Conservation (phyloP, 805 yeast species). For the Zygosaccharomyces rouxii region DNA sequence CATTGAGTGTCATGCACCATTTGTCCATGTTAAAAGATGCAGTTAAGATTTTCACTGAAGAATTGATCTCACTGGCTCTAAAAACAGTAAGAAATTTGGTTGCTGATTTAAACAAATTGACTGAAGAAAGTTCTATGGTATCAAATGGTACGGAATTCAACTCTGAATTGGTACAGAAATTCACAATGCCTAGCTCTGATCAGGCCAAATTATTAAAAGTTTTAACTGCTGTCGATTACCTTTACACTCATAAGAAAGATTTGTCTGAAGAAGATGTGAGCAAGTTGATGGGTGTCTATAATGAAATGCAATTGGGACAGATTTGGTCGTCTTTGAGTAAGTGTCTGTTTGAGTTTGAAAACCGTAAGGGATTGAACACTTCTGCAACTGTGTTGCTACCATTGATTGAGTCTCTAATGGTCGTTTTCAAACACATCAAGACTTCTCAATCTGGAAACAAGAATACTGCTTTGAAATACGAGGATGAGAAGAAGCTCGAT, state of each 20-base stretch:
- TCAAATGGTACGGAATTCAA: slow-evolving; percentile 44
- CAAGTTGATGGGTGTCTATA: slow-evolving; percentile 57
- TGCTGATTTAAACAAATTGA: slow-evolving; percentile 49
- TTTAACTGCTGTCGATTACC: slow-evolving; percentile 80
- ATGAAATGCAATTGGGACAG: slow-evolving; percentile 63
- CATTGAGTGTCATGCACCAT: slow-evolving; percentile 75
- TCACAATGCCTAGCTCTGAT: slow-evolving; percentile 75
- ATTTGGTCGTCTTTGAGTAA: slow-evolving; percentile 84
- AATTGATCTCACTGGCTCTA: slow-evolving; percentile 62
- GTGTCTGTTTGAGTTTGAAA: slow-evolving; percentile 58
- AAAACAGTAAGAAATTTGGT: slow-evolving; percentile 52
- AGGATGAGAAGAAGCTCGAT: slow-evolving; percentile 54
- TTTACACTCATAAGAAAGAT: slow-evolving; percentile 47
- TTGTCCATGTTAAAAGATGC: slow-evolving; percentile 59
- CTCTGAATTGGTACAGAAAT: slow-evolving; percentile 54
- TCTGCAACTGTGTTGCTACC: slow-evolving; percentile 82
- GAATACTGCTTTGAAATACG: slow-evolving; percentile 51
- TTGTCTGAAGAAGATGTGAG: slow-evolving; percentile 33
- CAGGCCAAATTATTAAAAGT: slow-evolving; percentile 86
- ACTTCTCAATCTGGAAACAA: slow-evolving; percentile 46
- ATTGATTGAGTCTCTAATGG: slow-evolving; percentile 87
- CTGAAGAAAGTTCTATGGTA: slow-evolving; percentile 40
- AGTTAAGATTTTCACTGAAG: slow-evolving; percentile 59
- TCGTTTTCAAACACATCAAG: slow-evolving; percentile 84
- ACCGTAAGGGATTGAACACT: slow-evolving; percentile 47